Base-by-base conservation (phyloP, 208 protist genomes). In the Trypanosoma boissoni region DNA sequence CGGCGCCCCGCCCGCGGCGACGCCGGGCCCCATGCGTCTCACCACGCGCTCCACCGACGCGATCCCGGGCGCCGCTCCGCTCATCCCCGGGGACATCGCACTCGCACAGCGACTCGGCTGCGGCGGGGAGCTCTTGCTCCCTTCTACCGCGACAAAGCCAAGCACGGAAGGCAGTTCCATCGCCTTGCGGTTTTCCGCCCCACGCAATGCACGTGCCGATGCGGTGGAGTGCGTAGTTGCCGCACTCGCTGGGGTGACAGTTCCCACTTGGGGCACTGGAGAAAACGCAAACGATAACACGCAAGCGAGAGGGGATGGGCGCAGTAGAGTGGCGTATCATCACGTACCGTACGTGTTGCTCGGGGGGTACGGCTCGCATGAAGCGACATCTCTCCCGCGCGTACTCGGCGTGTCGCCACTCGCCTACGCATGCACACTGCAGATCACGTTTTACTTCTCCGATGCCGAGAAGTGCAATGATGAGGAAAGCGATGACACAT, bases 91-190 rank as follows among this genome's bases (percentile, higher is more conserved):
- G 24, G 59, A 68, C 43, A 16, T 78, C 18, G 61, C 88, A 26
- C 65, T 92, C 10, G 72, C 72, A 10, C 81, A 76, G 59, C 74
- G 80, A 1, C 61, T 94, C 12, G 51, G 72, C 28, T 69, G 71
- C 36, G 83, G 78, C 23, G 82, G 81, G 0, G 83, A 91, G 67
- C 61, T 94, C 46, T 68, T 89, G 64, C 66, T 94, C 44, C 86
- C 86, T 12, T 70, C 83, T 24, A 52, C 49, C 9, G 85, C 76
- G 49, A 86, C 84, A 31, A 76, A 66, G 45, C 12, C 67, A 6
- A 68, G 52, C 42, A 42, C 52, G 23, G 68, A 70, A 7, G 86
- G 86, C 68, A 80, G 72, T 6, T 37, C 12, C 12, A 39, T 94
- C 45, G 56, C 91, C 41, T 58, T 90, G 29, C 83, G 83, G 29